Evolutionary conservation across 768 basidiomycete species (phyloP).

Genomic region (Gloeopeniophorella convolvens): DNA sequence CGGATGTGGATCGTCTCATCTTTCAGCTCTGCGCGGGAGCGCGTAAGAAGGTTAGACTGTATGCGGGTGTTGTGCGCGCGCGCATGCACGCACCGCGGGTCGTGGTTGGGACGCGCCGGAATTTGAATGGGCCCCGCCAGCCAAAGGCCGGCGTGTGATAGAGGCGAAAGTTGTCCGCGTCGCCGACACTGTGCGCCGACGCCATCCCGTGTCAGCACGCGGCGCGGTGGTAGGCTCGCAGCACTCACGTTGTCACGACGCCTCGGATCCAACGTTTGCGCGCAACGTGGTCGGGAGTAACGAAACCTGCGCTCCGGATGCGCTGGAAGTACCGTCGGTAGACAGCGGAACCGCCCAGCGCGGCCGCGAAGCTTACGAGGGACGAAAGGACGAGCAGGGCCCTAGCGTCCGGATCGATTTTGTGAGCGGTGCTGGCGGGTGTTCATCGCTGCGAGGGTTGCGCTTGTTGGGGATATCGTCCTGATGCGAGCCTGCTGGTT

Average conservation of each 20-base stretch:
- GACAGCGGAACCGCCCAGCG: constrained; percentile 35
- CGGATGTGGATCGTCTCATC: constrained; percentile 82
- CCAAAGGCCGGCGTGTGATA: constrained; percentile 81
- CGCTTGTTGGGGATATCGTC: no score
- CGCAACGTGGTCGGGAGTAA: constrained; percentile 56
- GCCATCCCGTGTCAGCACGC: not conserved
- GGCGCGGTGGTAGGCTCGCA: not conserved
- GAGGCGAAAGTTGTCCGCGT: constrained; percentile 82
- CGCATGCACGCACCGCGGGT: constrained; percentile 44
- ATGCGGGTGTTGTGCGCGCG: not conserved
- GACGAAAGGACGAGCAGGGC: constrained; percentile 27
- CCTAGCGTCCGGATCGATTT: not conserved
- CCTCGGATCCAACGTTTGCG: constrained; percentile 69
- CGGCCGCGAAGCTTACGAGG: constrained; percentile 21
- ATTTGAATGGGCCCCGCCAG: constrained; percentile 67
- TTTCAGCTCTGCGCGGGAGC: constrained; percentile 50
- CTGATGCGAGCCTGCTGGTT: no score
- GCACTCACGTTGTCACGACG: constrained; percentile 64
- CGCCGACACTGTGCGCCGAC: constrained; percentile 55
- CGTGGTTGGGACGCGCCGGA: constrained; percentile 53
- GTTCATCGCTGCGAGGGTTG: no score
- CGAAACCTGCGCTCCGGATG: constrained; percentile 58
- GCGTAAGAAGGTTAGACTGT: not conserved
- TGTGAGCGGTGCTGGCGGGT: not conserved
- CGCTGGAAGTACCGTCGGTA: constrained; percentile 48